Evolutionary conservation across 352 stramenopile species (phyloP), one percentile per base, ranked within the genome.

Genomic region (Phytophthora macrochlamydospora): DNA sequence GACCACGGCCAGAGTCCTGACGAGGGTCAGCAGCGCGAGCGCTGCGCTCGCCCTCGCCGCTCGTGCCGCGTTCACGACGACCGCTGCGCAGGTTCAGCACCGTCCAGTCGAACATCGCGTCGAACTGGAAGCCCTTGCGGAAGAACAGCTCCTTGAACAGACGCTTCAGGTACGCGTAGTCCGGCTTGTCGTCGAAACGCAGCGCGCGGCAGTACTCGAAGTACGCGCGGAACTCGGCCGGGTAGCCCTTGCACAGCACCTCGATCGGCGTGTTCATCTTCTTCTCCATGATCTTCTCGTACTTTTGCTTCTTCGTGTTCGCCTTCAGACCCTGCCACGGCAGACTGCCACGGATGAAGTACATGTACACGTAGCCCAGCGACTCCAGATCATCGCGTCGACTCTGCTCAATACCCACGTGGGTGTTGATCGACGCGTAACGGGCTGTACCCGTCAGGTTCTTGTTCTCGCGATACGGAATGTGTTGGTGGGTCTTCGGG

Each of bases 121-220:
- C 97, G 71, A 99, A 98, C 80, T 98, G 93, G 85, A 98, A 99
- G 32, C 97, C 97, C 85, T 99, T 99, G 65, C 97, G 86, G 81
- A 98, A 99, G 77, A 99, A 99, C 30, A 99, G 88, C 71, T 99
- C 97, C 85, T 99, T 99, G 80, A 99, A 99, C 45, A 99, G 78
- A 66, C 97, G 85, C 84, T 97, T 99, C 42, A 95, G 71, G 78
- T 95, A 95, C 14, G 81, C 85, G 74, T 95, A 95, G 69, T 95
- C 86, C 3, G 88, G 88, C 72, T 95, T 94, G 75, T 95, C 88
- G 62, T 95, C 88, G 72, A 95, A 95, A 55, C 86, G 83, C 46
- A 95, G 73, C 31, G 86, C 85, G 46, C 86, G 84, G 69, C 84
- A 93, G 76, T 94, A 94, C 67, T 99, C 97, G 76, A 99, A 99